Evolutionary conservation across 2,329 filamentous ascomycete genomes (phyloP).

Genomic region (Ceratocystis ficicola): DNA sequence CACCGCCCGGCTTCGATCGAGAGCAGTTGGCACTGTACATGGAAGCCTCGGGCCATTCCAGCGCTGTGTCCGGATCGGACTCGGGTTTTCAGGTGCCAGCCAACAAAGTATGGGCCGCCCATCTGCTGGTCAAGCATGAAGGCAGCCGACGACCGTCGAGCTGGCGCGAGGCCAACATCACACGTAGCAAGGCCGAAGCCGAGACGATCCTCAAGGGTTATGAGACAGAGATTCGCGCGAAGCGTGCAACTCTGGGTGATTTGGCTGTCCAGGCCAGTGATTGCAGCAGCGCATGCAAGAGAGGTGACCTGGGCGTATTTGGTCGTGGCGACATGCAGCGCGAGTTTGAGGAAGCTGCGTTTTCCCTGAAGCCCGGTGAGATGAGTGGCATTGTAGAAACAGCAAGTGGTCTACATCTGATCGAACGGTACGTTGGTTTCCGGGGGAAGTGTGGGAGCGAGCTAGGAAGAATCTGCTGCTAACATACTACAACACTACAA

Average conservation of each 20-base stretch:
- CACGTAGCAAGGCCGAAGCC: conserved; percentile 77
- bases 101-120: conserved; percentile 85
- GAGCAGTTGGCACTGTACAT: conserved; percentile 92
- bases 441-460: background rate
- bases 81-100: conserved; percentile 35
- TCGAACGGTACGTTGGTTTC: conserved; percentile 58
- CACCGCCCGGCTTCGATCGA: conserved; percentile 73
- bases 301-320: conserved; percentile 90
- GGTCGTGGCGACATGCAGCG: conserved; percentile 94
- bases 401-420: conserved; percentile 86
- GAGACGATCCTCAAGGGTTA: conserved; percentile 62
- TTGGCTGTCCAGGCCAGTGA: conserved; percentile 83
- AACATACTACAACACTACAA: background rate
- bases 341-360: conserved; percentile 94
- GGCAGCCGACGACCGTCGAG: conserved; percentile 80
- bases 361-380: conserved; percentile 74
- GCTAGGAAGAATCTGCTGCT: background rate
- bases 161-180: conserved; percentile 85
- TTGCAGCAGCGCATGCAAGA: conserved; percentile 89
- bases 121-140: conserved; percentile 86
- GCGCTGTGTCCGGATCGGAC: conserved; percentile 24
- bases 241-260: conserved; percentile 60
- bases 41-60: conserved; percentile 67
- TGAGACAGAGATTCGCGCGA: conserved; percentile 62
- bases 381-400: conserved; percentile 83